These are phyloP conservation scores for Candida khao-thaluensis DNA, from an alignment of 805 yeast genomes.

Conservation along the genomic window DNA sequence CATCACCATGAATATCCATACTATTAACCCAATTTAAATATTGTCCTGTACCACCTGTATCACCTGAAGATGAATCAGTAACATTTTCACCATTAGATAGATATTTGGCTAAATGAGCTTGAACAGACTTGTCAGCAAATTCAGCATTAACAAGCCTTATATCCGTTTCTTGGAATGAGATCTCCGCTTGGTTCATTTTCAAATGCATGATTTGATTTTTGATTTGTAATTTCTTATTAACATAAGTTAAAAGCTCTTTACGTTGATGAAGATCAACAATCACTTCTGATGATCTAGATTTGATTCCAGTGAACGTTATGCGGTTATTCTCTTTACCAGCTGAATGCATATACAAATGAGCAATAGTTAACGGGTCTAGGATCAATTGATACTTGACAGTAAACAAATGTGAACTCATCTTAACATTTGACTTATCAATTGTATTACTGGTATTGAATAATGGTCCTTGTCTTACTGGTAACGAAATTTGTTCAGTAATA, in stretches of 20 bases:
- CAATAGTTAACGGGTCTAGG: constrained; percentile 38
- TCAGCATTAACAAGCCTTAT: constrained; percentile 62
- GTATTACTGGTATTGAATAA: constrained; percentile 23
- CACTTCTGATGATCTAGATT: constrained; percentile 34
- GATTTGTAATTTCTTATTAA: constrained; percentile 37
- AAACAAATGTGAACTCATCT: constrained; percentile 39
- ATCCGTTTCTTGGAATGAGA: constrained; percentile 68
- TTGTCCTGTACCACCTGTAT: constrained; percentile 7
- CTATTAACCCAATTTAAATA: constrained; percentile 24
- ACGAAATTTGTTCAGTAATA: constrained; percentile 28
- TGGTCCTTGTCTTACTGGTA: constrained; percentile 37
- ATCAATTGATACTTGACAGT: constrained; percentile 42
- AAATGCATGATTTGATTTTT: constrained; percentile 46
- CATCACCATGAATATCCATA: constrained; percentile 27
- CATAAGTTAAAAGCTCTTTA: constrained; percentile 34
- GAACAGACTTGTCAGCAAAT: constrained; percentile 54
- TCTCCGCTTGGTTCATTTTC: constrained; percentile 64
- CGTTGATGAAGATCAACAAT: constrained; percentile 42
- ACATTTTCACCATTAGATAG: constrained; percentile 6
- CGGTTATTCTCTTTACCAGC: constrained; percentile 22
- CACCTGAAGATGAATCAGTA: constrained; percentile 15
- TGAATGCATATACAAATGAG: constrained; percentile 36
- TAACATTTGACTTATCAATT: constrained; percentile 26
- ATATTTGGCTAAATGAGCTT: constrained; percentile 18
- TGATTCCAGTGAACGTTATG: constrained; percentile 39